Conservation (phyloP, 768 basidiomycete species). For the Floccularia luteovirens region DNA sequence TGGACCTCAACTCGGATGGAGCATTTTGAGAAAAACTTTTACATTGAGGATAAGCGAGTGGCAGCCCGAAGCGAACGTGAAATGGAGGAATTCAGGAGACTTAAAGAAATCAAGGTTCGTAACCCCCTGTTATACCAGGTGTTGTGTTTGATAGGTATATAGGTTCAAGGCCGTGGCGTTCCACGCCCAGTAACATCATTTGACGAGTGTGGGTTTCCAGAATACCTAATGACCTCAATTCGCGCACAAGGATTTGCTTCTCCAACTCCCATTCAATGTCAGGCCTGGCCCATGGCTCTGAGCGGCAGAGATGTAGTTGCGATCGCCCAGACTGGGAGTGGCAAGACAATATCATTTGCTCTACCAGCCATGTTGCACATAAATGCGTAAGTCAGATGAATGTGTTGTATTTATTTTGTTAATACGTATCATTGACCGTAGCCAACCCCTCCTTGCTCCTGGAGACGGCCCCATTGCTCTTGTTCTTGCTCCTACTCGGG, state of each 20-base stretch:
- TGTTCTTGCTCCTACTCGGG: constrained; percentile 94
- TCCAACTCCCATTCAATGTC: constrained; percentile 96
- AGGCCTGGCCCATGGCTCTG: constrained; percentile 99
- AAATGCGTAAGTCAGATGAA: constrained; percentile 70
- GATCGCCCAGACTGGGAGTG: constrained; percentile 96
- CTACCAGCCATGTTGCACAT: constrained; percentile 99
- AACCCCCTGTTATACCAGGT: constrained; percentile 1
- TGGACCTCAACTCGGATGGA: constrained; percentile 71
- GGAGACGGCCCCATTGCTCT: constrained; percentile 98
- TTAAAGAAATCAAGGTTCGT: constrained; percentile 82
- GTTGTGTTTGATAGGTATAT: constrained; percentile 1
- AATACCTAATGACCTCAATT: constrained; percentile 92
- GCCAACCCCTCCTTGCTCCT: constrained; percentile 86
- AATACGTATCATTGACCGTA: constrained; percentile 16
- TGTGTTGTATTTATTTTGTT: neutral
- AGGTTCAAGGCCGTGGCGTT: constrained; percentile 85
- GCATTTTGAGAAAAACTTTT: constrained; percentile 98
- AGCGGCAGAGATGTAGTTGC: constrained; percentile 92
- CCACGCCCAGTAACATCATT: constrained; percentile 89
- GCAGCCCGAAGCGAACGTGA: constrained; percentile 73
- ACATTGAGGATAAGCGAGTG: constrained; percentile 85
- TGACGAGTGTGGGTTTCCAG: constrained; percentile 94
- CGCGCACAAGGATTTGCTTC: constrained; percentile 85
- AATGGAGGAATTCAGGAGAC: constrained; percentile 77
- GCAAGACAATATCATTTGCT: constrained; percentile 98